Evolutionary conservation across 176 grass and related monocot genomes (phyloP).

Genomic region (Zoysia pacifica): DNA sequence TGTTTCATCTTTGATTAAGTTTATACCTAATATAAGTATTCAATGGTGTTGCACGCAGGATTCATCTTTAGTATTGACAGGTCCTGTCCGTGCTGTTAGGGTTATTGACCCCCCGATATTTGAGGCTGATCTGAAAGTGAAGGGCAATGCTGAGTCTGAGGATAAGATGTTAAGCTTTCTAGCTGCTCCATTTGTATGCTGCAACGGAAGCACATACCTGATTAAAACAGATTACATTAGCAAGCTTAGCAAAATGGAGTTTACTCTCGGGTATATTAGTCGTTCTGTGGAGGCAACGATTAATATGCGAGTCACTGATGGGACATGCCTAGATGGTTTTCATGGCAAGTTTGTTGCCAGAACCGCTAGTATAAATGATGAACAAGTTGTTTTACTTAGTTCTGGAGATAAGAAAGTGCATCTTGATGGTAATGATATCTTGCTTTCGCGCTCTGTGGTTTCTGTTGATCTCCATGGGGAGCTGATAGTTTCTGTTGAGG

Average conservation of each 20-base stretch:
- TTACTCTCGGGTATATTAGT: not conserved
- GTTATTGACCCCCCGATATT: not conserved
- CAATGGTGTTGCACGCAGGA: slow-evolving; percentile 9
- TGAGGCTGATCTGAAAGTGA: not conserved
- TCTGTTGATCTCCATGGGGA: slow-evolving; percentile 15
- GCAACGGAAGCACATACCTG: not conserved
- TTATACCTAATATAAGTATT: not conserved
- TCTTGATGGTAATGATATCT: not conserved
- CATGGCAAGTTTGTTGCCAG: not conserved
- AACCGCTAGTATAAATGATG: not conserved
- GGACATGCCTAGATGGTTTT: not conserved
- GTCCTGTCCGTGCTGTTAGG: slow-evolving; percentile 6
- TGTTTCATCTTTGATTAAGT: slow-evolving; percentile 10
- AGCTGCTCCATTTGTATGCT: not conserved
- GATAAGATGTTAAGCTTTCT: slow-evolving; percentile 4
- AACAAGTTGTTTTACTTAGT: not conserved
- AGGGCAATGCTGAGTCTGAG: slow-evolving; percentile 1
- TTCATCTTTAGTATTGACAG: slow-evolving; percentile 10
- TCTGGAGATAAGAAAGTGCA: not conserved
- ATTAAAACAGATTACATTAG: not conserved
- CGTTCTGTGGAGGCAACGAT: slow-evolving; percentile 26
- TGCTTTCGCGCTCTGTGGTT: not conserved
- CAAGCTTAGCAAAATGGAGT: slow-evolving; percentile 22
- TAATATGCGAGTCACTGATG: not conserved
- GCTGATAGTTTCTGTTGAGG: slow-evolving; percentile 11